A percentile compares a stretch with the other conserved stretches of the same genome.
phyloP scores from a whole-genome alignment of 345 rosid genomes.

The Pistacia integerrima region DNA sequence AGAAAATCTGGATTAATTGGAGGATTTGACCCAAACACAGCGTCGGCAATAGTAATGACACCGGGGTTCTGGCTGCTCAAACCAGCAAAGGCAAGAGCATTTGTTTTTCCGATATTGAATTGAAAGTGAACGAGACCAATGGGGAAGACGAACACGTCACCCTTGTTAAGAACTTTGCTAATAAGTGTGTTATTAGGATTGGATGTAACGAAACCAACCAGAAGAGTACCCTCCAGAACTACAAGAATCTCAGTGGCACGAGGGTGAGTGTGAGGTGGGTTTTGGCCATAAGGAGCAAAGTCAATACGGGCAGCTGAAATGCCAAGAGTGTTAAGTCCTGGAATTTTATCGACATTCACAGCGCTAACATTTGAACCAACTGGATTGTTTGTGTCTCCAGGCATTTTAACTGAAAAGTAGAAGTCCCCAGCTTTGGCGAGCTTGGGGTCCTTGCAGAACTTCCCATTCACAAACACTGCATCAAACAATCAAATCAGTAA shows the following conservation, averaged over 20 bases:
- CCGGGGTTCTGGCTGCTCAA: constrained; percentile 35
- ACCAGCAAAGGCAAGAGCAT: constrained; percentile 20
- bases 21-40: constrained; percentile 21
- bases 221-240: constrained; percentile 34
- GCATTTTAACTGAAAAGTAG: constrained; percentile 24
- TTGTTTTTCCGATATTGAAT: constrained; percentile 33
- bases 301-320: constrained; percentile 31
- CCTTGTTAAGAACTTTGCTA: constrained; percentile 27
- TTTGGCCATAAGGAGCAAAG: constrained; percentile 29
- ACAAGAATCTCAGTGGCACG: constrained; percentile 41
- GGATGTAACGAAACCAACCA: constrained; percentile 47
- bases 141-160: constrained; percentile 43
- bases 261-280: constrained; percentile 50
- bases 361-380: constrained; percentile 23
- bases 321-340: constrained; percentile 45
- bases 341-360: constrained; percentile 28
- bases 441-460: constrained; percentile 23
- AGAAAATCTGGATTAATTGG: constrained; percentile 25
- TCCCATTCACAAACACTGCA: constrained; percentile 28
- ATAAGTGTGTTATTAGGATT: constrained; percentile 35
- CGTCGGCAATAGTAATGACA: constrained; percentile 20
- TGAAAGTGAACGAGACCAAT: constrained; percentile 32
- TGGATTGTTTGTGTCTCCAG: constrained; percentile 24
- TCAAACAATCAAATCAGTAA: neutral
- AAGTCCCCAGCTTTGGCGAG: constrained; percentile 25